These are phyloP conservation scores for Neostapfia colusana DNA, from an alignment of 176 grass and related monocot species.

Conservation along the genomic window DNA sequence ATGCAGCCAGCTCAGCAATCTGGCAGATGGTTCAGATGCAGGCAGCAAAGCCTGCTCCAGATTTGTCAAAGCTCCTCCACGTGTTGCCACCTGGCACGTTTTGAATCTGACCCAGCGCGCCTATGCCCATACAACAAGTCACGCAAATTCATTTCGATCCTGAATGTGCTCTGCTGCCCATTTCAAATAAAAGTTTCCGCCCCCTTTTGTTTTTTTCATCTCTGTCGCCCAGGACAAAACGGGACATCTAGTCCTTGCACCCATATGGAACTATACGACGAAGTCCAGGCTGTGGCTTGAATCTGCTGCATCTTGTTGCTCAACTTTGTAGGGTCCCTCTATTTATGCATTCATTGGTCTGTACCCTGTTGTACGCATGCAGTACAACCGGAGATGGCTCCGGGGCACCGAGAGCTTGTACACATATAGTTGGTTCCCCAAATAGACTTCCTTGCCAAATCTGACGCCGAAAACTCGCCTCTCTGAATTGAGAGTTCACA, in stretches of 20 bases:
- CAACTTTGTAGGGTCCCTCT: background rate
- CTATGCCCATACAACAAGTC: background rate
- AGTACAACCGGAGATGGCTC: background rate
- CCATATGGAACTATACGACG: constrained; percentile 1
- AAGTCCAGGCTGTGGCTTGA: constrained; percentile 17
- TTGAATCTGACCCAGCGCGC: background rate
- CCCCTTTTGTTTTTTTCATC: background rate
- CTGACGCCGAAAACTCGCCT: background rate
- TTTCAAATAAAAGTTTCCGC: background rate
- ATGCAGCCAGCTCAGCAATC: background rate
- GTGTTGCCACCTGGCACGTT: constrained; percentile 1
- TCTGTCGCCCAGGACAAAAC: constrained; percentile 2
- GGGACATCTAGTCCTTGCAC: background rate
- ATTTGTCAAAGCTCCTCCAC: background rate
- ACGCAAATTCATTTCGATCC: background rate
- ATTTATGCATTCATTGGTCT: background rate
- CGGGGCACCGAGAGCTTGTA: background rate
- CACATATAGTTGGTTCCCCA: too few species aligned
- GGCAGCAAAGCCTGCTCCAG: background rate
- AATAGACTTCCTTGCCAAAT: background rate
- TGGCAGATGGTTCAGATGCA: background rate
- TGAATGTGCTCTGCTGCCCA: background rate
- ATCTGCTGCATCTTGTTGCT: background rate
- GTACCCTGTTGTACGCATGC: background rate
- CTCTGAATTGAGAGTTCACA: background rate